phyloP scores from a whole-genome alignment of 805 yeast genomes.

The Saturnispora zaruensis region DNA sequence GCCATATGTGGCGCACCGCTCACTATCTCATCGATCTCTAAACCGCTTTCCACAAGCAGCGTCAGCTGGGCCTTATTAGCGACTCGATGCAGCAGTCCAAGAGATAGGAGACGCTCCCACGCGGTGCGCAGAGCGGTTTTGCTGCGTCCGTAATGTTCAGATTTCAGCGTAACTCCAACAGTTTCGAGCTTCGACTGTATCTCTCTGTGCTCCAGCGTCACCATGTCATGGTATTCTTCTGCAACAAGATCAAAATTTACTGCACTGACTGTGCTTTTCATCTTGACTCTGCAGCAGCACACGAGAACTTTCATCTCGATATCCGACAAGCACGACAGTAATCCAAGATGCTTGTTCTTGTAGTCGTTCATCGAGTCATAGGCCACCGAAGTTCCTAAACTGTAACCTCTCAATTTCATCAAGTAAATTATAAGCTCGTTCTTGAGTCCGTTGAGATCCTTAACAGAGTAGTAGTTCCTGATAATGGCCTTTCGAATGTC shows the following conservation, averaged over 20 bases:
- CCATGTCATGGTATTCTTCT: slow-evolving; percentile 60
- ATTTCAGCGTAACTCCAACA: slow-evolving; percentile 12
- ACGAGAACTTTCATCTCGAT: slow-evolving; percentile 64
- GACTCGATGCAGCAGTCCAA: slow-evolving; percentile 8
- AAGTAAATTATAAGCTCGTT: slow-evolving; percentile 37
- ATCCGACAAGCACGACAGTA: slow-evolving; percentile 45
- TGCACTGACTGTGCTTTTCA: slow-evolving; percentile 47
- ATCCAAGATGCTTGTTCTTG: slow-evolving; percentile 13
- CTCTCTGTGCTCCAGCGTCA: slow-evolving; percentile 36
- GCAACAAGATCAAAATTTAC: slow-evolving; percentile 71
- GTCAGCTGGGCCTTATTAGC: slow-evolving; percentile 5
- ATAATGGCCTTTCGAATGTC: slow-evolving; percentile 31
- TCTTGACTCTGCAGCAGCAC: slow-evolving; percentile 63
- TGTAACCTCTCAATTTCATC: not conserved
- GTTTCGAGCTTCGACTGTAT: slow-evolving; percentile 14
- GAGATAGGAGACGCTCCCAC: slow-evolving; percentile 15
- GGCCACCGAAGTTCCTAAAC: slow-evolving; percentile 5
- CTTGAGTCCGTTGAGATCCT: slow-evolving; percentile 46
- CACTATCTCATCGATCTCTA: slow-evolving; percentile 11
- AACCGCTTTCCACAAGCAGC: slow-evolving; percentile 5
- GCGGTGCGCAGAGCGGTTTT: slow-evolving; percentile 11
- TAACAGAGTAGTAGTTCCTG: slow-evolving; percentile 48
- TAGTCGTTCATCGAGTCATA: slow-evolving; percentile 2
- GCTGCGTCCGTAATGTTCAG: slow-evolving; percentile 4
- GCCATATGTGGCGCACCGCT: not conserved